phyloP scores from a whole-genome alignment of 1,284 basidiomycete genomes.

The Microbotryomycetes sp. region DNA sequence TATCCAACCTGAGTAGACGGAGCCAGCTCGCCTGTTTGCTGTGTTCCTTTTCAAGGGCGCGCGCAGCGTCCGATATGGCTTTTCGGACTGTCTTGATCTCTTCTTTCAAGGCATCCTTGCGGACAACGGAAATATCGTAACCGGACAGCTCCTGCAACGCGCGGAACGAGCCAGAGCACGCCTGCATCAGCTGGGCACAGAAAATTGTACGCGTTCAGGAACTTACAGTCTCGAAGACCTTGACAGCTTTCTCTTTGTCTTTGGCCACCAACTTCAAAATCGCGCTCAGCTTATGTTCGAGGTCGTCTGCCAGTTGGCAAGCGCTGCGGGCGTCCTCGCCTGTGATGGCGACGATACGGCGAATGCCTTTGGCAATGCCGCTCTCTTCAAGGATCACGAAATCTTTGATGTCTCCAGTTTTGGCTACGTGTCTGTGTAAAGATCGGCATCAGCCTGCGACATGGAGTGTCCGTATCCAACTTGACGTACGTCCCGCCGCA shows the following conservation, averaged over 20 bases:
- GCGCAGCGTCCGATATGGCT: constrained; percentile 74
- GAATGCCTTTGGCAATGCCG: constrained; percentile 95
- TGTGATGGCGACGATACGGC: constrained; percentile 88
- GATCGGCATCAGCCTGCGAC: not conserved
- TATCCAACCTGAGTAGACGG: not conserved
- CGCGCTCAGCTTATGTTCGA: constrained; percentile 58
- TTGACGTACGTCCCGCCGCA: constrained; percentile 87
- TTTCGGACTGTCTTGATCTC: constrained; percentile 65
- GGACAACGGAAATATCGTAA: constrained; percentile 77
- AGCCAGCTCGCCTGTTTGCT: constrained; percentile 63
- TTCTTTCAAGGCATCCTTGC: constrained; percentile 74
- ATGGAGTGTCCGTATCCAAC: not conserved
- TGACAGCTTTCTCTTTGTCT: constrained; percentile 77
- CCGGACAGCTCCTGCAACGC: constrained; percentile 70
- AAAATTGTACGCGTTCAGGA: too few species aligned
- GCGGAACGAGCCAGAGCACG: not conserved
- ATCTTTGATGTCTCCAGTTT: constrained; percentile 92
- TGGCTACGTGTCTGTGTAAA: constrained; percentile 67
- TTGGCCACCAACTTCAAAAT: constrained; percentile 62
- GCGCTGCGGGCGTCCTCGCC: constrained; percentile 86
- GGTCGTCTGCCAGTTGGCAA: constrained; percentile 59
- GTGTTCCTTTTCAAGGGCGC: constrained; percentile 68
- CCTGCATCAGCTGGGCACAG: too few species aligned
- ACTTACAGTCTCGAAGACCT: constrained; percentile 68
- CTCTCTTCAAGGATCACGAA: constrained; percentile 92